These are phyloP conservation scores for Ogataea pilisensis DNA, from an alignment of 805 yeast species.

Conservation along the genomic window DNA sequence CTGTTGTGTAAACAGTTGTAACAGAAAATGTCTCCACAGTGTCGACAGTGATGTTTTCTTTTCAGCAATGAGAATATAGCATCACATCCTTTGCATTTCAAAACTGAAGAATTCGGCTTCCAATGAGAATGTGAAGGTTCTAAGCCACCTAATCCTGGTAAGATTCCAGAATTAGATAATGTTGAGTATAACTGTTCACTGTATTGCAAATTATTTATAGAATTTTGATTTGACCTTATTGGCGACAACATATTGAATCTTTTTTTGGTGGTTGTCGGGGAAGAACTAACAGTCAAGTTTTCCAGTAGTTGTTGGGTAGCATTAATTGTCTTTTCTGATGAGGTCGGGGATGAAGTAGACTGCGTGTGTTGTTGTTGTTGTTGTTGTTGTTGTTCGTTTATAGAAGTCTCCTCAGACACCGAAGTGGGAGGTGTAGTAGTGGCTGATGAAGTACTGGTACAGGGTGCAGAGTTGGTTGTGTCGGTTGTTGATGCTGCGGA, in stretches of 20 bases:
- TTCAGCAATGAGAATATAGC: constrained; percentile 25
- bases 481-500: constrained; percentile 11
- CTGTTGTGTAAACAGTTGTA: constrained; percentile 26
- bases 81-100: constrained; percentile 34
- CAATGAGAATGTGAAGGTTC: constrained; percentile 53
- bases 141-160: constrained; percentile 10
- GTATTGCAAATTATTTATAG: not conserved
- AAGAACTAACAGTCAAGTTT: not conserved
- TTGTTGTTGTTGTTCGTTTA: not conserved
- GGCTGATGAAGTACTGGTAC: constrained; percentile 1
- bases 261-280: not conserved
- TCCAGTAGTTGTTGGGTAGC: not conserved
- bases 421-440: constrained; percentile 8
- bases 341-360: not conserved
- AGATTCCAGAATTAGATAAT: constrained; percentile 1
- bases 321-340: not conserved
- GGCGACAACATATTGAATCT: constrained; percentile 4
- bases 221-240: constrained; percentile 1
- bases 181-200: not conserved
- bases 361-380: not conserved
- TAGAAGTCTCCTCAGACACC: not conserved
- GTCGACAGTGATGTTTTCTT: constrained; percentile 48
- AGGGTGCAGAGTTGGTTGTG: not conserved
- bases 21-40: constrained; percentile 48
- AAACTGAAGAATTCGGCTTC: constrained; percentile 41